A percentile compares a stretch with the other conserved stretches of the same genome.
These are phyloP conservation scores for Fabrea salina DNA, from an alignment of 169 alveolate genomes.

Conservation along the genomic window DNA sequence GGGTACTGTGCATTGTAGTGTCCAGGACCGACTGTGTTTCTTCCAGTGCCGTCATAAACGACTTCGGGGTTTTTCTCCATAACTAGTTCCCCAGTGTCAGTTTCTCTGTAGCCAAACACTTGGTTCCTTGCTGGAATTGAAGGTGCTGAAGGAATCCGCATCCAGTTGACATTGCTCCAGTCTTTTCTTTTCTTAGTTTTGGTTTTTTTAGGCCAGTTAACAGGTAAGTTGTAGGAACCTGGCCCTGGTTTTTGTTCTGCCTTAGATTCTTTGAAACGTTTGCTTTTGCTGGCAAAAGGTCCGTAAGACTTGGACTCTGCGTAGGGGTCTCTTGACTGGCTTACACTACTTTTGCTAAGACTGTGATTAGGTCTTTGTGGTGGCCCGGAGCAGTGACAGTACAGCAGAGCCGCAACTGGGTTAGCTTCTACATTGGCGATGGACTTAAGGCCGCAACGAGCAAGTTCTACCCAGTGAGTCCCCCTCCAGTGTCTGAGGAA, in stretches of 20 bases:
- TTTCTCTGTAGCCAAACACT: constrained; percentile 58
- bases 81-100: constrained; percentile 44
- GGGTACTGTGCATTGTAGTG: constrained; percentile 44
- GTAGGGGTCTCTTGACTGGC: not conserved
- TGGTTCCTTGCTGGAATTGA: constrained; percentile 58
- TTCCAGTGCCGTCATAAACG: constrained; percentile 53
- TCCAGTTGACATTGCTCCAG: constrained; percentile 35
- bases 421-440: constrained; percentile 73
- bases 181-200: constrained; percentile 18
- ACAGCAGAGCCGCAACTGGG: constrained; percentile 62
- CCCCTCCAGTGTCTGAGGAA: constrained; percentile 63
- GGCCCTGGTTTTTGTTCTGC: constrained; percentile 40
- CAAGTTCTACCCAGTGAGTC: constrained; percentile 68
- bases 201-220: not conserved
- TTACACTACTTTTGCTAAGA: constrained; percentile 58
- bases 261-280: constrained; percentile 35
- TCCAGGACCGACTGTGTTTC: constrained; percentile 78
- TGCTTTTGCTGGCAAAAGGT: constrained; percentile 49
- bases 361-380: constrained; percentile 57
- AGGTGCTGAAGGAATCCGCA: constrained; percentile 51
- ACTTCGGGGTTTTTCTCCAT: constrained; percentile 53
- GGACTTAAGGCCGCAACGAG: constrained; percentile 70
- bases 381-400: constrained; percentile 82
- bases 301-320: constrained; percentile 5
- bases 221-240: constrained; percentile 31